phyloP scores from a whole-genome alignment of 495 filamentous ascomycete species.

The Talaromyces adpressus region DNA sequence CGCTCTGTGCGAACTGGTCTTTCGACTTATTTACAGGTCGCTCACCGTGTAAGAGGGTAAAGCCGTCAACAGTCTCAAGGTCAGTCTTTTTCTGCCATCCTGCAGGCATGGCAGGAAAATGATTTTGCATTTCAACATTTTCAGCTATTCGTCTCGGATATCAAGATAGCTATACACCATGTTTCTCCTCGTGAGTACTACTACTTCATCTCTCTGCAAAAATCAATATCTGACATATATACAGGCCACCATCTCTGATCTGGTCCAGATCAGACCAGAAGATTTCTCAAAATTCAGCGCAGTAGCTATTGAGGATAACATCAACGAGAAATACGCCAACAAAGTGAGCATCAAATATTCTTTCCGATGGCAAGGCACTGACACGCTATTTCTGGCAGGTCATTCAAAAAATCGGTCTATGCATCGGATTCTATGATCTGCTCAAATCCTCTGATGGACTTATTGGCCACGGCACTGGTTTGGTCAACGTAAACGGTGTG shows the following conservation, averaged over 20 bases:
- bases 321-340: slow-evolving; percentile 94
- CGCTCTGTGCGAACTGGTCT: background rate
- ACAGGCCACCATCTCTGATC: slow-evolving; percentile 71
- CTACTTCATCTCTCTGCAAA: background rate
- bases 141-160: background rate
- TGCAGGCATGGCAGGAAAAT: slow-evolving; percentile 3
- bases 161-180: slow-evolving; percentile 21
- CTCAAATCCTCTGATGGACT: slow-evolving; percentile 81
- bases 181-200: slow-evolving; percentile 50
- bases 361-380: background rate
- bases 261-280: slow-evolving; percentile 82
- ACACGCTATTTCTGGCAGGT: slow-evolving; percentile 27
- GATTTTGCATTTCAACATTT: background rate
- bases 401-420: slow-evolving; percentile 78
- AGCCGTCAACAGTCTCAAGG: background rate
- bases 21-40: background rate
- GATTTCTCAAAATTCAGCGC: slow-evolving; percentile 75
- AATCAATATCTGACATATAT: background rate
- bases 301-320: slow-evolving; percentile 81
- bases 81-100: background rate
- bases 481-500: slow-evolving; percentile 86
- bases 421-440: slow-evolving; percentile 85
- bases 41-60: background rate
- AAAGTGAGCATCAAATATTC: slow-evolving; percentile 46
- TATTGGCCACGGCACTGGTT: slow-evolving; percentile 82